Base-by-base conservation (phyloP, 2,329 filamentous ascomycete species). In the Exophiala sp. region DNA sequence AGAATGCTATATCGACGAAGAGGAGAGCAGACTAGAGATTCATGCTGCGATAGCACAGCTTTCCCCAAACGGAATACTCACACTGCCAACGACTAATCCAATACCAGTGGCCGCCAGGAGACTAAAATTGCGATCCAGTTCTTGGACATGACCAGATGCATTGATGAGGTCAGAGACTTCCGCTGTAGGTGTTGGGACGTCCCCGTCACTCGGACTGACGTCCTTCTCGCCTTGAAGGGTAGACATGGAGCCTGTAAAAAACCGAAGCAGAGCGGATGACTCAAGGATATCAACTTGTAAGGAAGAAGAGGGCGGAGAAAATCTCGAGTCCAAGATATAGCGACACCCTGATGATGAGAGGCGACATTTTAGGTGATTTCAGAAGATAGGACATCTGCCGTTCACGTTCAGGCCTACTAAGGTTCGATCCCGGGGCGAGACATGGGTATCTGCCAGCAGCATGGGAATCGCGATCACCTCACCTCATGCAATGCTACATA, bases 31-130 rank as follows among this genome's bases (percentile, higher is more conserved):
- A 12, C 14, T 5, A 5, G 10, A 16, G 14, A 16, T 5, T 12
- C 35, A 10, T 38, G 35, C 14, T 5, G 2, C 11, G 10, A 12
- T 38, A 16, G 8, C 35, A 38, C 35, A 38, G 14, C 14, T 10
- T 38, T 16, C 35, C 5, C 11, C 35, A 76, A 12, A 1, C 35
- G 41, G 9, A 24, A n/a, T 11, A 83, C 83, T 87, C 14, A 83
- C 82, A 62, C 84, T 85, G 66, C 84, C 83, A 20, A 84, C 80
- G 1, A 81, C 85, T 47, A 86, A 68, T 0, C 80, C 82, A 42
- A 82, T 74, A 20, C 80, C 82, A 47, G 81, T 81, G 39, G 85
- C 78, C 47, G 78, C 79, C 43, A 84, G 61, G 7, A 86, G 70
- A 34, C 80, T 77, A 66, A 85, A 86, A 63, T 86, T 84, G 12